Evolutionary conservation across 1,284 basidiomycete genomes (phyloP).

Genomic region (Neolentinus lepideus): DNA sequence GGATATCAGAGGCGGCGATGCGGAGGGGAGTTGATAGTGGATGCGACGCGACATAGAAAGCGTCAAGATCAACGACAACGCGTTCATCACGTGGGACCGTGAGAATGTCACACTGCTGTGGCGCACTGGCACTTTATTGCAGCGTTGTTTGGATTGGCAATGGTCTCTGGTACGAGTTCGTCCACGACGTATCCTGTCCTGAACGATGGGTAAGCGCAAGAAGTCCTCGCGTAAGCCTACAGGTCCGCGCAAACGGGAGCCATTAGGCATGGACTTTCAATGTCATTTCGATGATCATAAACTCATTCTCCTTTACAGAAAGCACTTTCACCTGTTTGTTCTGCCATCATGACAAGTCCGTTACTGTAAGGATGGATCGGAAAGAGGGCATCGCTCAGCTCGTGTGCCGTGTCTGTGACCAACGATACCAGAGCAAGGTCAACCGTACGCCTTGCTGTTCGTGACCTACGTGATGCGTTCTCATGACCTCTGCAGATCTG

Average conservation of each 20-base stretch:
- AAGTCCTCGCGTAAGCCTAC: constrained; percentile 72
- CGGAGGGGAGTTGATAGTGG: not conserved
- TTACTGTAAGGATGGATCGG: constrained; percentile 78
- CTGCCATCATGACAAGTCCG: constrained; percentile 87
- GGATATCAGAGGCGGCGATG: not conserved
- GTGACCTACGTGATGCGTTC: constrained; percentile 10
- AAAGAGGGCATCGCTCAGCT: constrained; percentile 77
- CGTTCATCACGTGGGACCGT: not conserved
- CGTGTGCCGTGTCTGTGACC: constrained; percentile 75
- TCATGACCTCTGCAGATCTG: constrained; percentile 41
- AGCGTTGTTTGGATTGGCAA: not conserved
- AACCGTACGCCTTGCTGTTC: constrained; percentile 51
- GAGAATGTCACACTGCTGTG: not conserved
- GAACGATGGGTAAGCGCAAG: constrained; percentile 75
- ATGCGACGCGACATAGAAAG: not conserved
- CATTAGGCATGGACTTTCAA: constrained; percentile 50
- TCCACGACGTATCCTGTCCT: not conserved
- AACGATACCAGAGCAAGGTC: constrained; percentile 77
- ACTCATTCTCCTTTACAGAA: constrained; percentile 34
- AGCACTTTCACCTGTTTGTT: constrained; percentile 81
- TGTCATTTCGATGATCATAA: not conserved
- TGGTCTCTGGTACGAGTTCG: not conserved
- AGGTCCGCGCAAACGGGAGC: constrained; percentile 51
- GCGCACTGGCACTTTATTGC: not conserved
- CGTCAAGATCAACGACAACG: not conserved